phyloP scores from a whole-genome alignment of 805 yeast genomes.

The Candida mattraensis region DNA sequence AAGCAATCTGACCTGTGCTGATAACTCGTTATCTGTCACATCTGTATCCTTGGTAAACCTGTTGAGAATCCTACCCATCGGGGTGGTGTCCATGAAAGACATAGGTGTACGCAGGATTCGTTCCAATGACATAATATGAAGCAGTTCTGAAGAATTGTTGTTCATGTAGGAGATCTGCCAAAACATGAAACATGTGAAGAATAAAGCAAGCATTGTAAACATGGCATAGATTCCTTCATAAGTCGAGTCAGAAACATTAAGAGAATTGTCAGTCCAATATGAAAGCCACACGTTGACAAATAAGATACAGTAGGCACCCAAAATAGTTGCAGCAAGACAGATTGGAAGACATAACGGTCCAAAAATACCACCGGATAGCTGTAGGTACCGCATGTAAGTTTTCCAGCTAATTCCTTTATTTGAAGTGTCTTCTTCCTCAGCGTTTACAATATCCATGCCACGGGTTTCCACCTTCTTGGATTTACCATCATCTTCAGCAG shows the following conservation, averaged over 20 bases:
- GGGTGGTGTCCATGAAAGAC: slow-evolving; percentile 81
- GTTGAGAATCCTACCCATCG: slow-evolving; percentile 81
- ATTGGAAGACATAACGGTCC: slow-evolving; percentile 21
- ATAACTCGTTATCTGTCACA: slow-evolving; percentile 74
- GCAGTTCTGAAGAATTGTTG: slow-evolving; percentile 49
- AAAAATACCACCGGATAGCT: slow-evolving; percentile 53
- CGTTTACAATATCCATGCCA: background rate
- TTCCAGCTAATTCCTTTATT: slow-evolving; percentile 37
- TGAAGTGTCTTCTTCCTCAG: slow-evolving; percentile 28
- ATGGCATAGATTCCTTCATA: slow-evolving; percentile 74
- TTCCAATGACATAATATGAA: slow-evolving; percentile 62
- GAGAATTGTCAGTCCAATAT: slow-evolving; percentile 68
- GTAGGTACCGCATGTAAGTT: slow-evolving; percentile 50
- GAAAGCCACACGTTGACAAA: slow-evolving; percentile 77
- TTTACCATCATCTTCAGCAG: background rate
- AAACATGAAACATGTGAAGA: slow-evolving; percentile 44
- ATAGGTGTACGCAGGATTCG: slow-evolving; percentile 74
- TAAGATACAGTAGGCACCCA: slow-evolving; percentile 50
- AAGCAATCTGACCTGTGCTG: slow-evolving; percentile 65
- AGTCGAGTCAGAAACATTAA: slow-evolving; percentile 42
- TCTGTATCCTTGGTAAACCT: slow-evolving; percentile 88
- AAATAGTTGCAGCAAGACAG: slow-evolving; percentile 9
- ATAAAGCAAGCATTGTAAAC: slow-evolving; percentile 48
- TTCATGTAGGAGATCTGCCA: slow-evolving; percentile 48
- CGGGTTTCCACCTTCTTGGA: background rate